Conservation (phyloP, 1,284 basidiomycete genomes). For the Trichosporon sp. region DNA sequence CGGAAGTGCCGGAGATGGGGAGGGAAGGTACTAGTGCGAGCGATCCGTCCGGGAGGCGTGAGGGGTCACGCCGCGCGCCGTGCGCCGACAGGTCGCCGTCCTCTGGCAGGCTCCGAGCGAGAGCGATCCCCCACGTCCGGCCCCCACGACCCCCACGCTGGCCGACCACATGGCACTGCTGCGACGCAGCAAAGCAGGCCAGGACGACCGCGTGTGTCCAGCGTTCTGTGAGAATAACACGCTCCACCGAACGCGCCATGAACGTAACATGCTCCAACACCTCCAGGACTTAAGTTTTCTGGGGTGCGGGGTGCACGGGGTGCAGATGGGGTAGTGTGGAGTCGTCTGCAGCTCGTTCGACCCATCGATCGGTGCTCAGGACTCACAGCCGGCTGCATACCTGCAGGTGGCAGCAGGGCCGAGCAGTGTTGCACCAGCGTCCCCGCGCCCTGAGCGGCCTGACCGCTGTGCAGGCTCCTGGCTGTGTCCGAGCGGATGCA, state of each 20-base stretch:
- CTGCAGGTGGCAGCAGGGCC: background rate
- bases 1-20: background rate
- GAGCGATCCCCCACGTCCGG: background rate
- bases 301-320: background rate
- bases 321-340: background rate
- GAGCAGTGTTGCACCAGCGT: background rate
- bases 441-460: background rate
- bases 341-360: background rate
- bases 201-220: background rate
- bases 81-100: background rate
- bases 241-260: background rate
- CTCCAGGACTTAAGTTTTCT: background rate
- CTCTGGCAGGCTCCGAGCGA: background rate
- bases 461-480: background rate
- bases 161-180: background rate
- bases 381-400: background rate
- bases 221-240: background rate
- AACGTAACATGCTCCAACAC: background rate
- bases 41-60: too few relatives aligned
- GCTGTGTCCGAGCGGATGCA: background rate
- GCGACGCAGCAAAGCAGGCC: background rate
- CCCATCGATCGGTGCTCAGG: constrained; percentile 1
- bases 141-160: background rate
- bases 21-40: too few relatives aligned
- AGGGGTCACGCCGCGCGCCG: background rate